Conservation (phyloP, 106 monocot genomes). For the Cymbidium sinense region DNA sequence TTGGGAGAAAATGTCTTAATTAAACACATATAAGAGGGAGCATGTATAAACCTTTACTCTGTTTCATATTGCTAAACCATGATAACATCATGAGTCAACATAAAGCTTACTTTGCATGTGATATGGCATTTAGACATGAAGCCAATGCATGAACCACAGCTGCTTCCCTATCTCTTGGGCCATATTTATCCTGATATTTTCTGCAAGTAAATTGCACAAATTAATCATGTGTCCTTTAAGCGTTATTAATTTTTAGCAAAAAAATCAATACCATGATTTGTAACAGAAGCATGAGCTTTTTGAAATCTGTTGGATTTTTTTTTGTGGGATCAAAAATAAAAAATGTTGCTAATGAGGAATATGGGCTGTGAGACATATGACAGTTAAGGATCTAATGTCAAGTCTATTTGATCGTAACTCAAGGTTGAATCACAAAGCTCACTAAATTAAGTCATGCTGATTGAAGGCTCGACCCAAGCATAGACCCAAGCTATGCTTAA, state of each 20-base stretch:
- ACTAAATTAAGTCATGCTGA: not conserved
- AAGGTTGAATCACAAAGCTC: not conserved
- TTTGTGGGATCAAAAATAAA: not conserved
- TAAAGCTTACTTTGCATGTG: conserved; percentile 52
- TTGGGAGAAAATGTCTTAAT: not conserved
- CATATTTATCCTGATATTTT: conserved; percentile 51
- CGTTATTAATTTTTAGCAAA: not conserved
- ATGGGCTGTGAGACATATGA: not conserved
- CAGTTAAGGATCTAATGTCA: not conserved
- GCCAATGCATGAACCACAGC: conserved; percentile 59
- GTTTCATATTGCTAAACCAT: not conserved
- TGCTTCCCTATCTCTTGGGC: conserved; percentile 53
- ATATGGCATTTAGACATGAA: conserved; percentile 55
- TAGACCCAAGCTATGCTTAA: too few relatives aligned
- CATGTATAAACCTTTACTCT: not conserved
- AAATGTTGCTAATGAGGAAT: not conserved
- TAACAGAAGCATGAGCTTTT: not conserved
- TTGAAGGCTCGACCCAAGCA: not conserved
- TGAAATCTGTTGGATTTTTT: not conserved
- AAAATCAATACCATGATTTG: not conserved
- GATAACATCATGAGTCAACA: not conserved
- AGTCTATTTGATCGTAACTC: not conserved
- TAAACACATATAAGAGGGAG: not conserved
- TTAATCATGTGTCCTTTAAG: not conserved
- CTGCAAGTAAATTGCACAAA: conserved; percentile 18